Evolutionary conservation across 2,329 filamentous ascomycete genomes (phyloP).

Genomic region (Magnaporthiopsis incrustans): DNA sequence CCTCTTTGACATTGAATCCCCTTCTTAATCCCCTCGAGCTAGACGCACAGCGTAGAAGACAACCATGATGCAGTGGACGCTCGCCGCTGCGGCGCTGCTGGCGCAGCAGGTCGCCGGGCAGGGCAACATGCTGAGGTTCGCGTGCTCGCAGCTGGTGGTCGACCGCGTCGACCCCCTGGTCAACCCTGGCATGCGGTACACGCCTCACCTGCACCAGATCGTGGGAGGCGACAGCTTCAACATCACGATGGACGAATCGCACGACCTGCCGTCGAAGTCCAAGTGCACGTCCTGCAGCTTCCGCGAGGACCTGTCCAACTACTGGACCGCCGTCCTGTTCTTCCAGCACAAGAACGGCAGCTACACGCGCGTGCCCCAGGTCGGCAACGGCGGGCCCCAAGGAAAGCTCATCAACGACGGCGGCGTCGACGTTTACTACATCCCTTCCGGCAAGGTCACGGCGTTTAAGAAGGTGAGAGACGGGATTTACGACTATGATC

Average conservation of each 20-base stretch:
- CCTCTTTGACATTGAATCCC: background rate
- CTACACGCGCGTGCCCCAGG: conserved; percentile 34
- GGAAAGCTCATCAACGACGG: conserved; percentile 33
- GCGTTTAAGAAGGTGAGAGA: conserved; percentile 25
- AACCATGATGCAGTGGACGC: conserved; percentile 19
- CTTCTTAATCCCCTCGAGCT: background rate
- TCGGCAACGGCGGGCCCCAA: conserved; percentile 36
- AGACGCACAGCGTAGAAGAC: background rate
- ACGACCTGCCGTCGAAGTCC: conserved; percentile 27
- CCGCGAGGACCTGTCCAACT: conserved; percentile 36
- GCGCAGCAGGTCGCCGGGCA: conserved; percentile 22
- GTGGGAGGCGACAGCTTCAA: conserved; percentile 38
- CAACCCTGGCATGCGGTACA: conserved; percentile 35
- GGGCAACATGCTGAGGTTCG: conserved; percentile 38
- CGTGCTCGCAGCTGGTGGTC: conserved; percentile 38
- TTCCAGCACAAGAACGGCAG: conserved; percentile 34
- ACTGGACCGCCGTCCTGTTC: conserved; percentile 39
- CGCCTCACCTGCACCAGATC: conserved; percentile 38
- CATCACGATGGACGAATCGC: conserved; percentile 30
- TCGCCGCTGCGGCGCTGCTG: conserved; percentile 20
- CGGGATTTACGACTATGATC: no score
- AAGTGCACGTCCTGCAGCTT: conserved; percentile 37
- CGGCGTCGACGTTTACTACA: conserved; percentile 36
- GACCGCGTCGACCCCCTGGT: conserved; percentile 38
- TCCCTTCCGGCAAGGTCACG: conserved; percentile 32